Percentiles rank a stretch among this genome's conserved stretches.
These are phyloP conservation scores for Cornus controversa DNA, from an alignment of 148 eudicot genomes.

Conservation along the genomic window DNA sequence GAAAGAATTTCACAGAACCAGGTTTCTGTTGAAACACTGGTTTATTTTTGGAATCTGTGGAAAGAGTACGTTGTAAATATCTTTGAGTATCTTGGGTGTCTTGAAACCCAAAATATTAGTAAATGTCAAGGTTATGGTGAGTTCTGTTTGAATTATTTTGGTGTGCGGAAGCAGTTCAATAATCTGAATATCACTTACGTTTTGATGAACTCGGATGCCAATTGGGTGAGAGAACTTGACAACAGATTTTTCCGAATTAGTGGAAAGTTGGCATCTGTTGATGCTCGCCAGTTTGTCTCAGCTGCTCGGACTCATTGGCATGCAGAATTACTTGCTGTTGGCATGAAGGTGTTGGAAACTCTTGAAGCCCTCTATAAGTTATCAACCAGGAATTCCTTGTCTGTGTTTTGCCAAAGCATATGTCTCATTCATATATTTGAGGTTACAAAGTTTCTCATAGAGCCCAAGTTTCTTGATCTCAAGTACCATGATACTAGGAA, in stretches of 20 bases:
- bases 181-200: conserved; percentile 13
- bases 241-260: conserved; percentile 11
- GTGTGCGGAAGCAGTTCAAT: conserved; percentile 23
- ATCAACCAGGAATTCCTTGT: not conserved
- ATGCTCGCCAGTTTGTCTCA: not conserved
- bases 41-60: conserved; percentile 50
- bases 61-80: conserved; percentile 21
- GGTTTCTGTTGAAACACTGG: conserved; percentile 36
- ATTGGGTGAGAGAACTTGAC: conserved; percentile 40
- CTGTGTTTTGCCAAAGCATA: conserved; percentile 23
- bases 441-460: conserved; percentile 11
- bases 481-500: not conserved
- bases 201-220: conserved; percentile 40
- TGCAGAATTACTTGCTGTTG: too few relatives aligned
- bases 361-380: too few relatives aligned
- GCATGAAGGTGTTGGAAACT: too few relatives aligned
- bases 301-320: too few relatives aligned
- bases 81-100: conserved; percentile 16
- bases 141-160: conserved; percentile 44
- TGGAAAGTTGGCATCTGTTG: conserved; percentile 21
- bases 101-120: conserved; percentile 8
- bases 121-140: conserved; percentile 18
- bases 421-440: conserved; percentile 27
- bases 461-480: too few relatives aligned
- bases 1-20: conserved; percentile 27